Evolutionary conservation across 306 rosid species (phyloP).

Genomic region (Vigna unguiculata): DNA sequence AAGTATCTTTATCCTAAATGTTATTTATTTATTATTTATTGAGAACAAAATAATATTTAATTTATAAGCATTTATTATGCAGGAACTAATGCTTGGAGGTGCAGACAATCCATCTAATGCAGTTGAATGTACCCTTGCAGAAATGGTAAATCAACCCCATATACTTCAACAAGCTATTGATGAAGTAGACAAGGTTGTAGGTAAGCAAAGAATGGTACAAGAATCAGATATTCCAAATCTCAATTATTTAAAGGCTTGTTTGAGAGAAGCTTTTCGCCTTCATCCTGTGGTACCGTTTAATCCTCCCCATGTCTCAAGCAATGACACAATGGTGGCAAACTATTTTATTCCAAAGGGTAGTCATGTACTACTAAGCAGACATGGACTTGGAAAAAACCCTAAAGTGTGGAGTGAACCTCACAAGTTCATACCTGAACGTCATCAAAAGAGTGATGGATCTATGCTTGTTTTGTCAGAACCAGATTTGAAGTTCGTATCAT

Average conservation of each 20-base stretch:
- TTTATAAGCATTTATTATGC: background rate
- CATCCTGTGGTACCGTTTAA: constrained; percentile 56
- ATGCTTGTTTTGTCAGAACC: background rate
- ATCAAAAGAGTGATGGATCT: background rate
- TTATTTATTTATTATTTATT: no score
- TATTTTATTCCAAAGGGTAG: constrained; percentile 64
- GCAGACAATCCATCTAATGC: constrained; percentile 56
- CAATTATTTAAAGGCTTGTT: constrained; percentile 51
- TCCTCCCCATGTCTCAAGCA: constrained; percentile 46
- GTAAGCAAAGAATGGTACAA: constrained; percentile 46
- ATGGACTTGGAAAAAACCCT: constrained; percentile 48
- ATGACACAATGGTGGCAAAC: constrained; percentile 43
- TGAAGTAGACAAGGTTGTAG: constrained; percentile 51
- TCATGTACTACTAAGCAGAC: constrained; percentile 52
- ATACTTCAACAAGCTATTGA: constrained; percentile 42
- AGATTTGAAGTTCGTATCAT: background rate
- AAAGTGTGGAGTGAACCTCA: constrained; percentile 49
- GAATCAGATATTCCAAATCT: constrained; percentile 57
- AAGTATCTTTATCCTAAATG: no score
- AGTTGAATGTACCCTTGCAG: constrained; percentile 57
- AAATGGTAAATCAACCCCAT: constrained; percentile 55
- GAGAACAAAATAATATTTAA: no score
- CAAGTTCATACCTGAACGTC: constrained; percentile 53
- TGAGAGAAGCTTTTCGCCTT: constrained; percentile 53
- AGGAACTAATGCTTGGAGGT: constrained; percentile 34